Evolutionary conservation across 225 moss, liverwort and hornwort genomes (phyloP), one percentile per base, ranked within the genome.

Genomic region (Pseudoscleropodium purum): DNA sequence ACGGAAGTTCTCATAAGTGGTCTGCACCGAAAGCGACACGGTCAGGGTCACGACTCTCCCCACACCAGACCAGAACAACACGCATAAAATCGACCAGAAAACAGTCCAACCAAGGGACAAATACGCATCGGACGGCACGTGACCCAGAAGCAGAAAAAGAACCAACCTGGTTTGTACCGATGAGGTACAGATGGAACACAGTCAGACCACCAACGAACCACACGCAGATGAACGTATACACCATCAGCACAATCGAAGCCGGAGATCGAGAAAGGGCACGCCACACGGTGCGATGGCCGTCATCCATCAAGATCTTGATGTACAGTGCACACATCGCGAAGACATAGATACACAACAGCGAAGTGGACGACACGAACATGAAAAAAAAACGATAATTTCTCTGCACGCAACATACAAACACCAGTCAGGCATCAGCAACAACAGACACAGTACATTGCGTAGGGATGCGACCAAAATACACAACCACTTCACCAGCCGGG

Each of bases 201-300:
- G 97, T 99, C 41, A 99, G 94, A 17, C 99, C 99, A 77, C 99
- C 99, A 20, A 99, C 99, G 89, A 99, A 99, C 99, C 97, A 99
- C 29, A 99, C 94, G 79, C 95, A 92, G 65, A 97, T 96, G 82
- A 99, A 99, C 24, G 97, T 69, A 49, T 97, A 96, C 85, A 94
- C 99, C 99, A 99, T 99, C 83, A 99, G 91, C 7, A 97, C 99
- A 59, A 96, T 92, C n/a, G 97, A 95, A n/a, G 99, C 99, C 76
- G 97, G 99, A 83, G 97, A 96, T 85, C 93, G 92, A 5, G 91
- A 84, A 91, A 99, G 91, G 0, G 96, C 96, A 81, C 83, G 95
- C 99, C 97, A 97, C 62, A 99, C 99, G 56, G 94, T 93, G 49
- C 94, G 89, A 13, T 88, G 52, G 12, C 93, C 88, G 0, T 90